A percentile compares a stretch with the other conserved stretches of the same genome.
phyloP scores from a whole-genome alignment of 805 yeast species.

The Lachancea mirantina region DNA sequence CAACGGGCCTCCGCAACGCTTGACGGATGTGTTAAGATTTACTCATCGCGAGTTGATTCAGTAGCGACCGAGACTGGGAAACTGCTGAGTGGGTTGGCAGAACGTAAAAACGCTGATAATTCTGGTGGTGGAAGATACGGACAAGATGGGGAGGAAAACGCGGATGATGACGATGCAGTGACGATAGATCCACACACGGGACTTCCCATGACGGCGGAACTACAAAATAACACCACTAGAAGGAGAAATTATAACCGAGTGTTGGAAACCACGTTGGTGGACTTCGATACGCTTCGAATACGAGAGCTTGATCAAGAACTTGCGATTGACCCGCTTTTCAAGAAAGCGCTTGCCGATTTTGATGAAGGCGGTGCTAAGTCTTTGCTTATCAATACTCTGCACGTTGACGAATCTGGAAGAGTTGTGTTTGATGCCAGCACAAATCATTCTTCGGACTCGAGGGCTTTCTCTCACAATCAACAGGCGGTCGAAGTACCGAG shows the following conservation, averaged over 20 bases:
- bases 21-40: slow-evolving; percentile 92
- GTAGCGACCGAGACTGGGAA: slow-evolving; percentile 87
- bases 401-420: slow-evolving; percentile 44
- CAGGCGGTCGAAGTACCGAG: slow-evolving; percentile 14
- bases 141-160: slow-evolving; percentile 20
- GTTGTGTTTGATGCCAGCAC: slow-evolving; percentile 60
- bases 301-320: slow-evolving; percentile 58
- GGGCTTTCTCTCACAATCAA: slow-evolving; percentile 19
- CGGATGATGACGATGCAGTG: slow-evolving; percentile 20
- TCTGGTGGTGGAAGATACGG: too few relatives aligned
- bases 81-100: slow-evolving; percentile 67
- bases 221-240: slow-evolving; percentile 18
- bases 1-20: slow-evolving; percentile 86
- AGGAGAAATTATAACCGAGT: slow-evolving; percentile 28
- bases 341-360: slow-evolving; percentile 66
- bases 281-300: slow-evolving; percentile 43
- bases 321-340: slow-evolving; percentile 66
- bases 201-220: slow-evolving; percentile 24
- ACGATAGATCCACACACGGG: slow-evolving; percentile 31
- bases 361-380: slow-evolving; percentile 82
- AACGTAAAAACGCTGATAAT: slow-evolving; percentile 27
- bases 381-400: slow-evolving; percentile 53
- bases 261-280: slow-evolving; percentile 41
- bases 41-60: slow-evolving; percentile 84
- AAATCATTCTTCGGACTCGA: slow-evolving; percentile 2